A percentile compares a stretch with the other conserved stretches of the same genome.
Conservation (phyloP, 2,329 filamentous ascomycete species). For the Chalara sp. region DNA sequence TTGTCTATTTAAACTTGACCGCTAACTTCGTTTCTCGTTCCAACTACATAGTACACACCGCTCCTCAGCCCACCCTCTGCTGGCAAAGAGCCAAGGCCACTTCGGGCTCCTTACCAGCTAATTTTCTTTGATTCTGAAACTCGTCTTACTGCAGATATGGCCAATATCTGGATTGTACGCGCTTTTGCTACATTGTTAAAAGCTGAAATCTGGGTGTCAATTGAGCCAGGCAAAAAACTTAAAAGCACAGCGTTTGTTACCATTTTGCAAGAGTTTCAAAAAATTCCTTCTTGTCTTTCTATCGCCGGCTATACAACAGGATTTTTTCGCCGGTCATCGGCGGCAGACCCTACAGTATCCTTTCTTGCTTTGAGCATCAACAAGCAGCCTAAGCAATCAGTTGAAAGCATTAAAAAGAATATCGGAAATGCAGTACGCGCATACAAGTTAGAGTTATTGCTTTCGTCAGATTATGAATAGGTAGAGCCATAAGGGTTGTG, state of each 20-base stretch:
- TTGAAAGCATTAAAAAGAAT: neutral
- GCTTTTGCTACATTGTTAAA: neutral
- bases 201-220: neutral
- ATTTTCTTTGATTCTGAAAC: neutral
- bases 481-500: no score
- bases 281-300: neutral
- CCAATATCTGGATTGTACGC: conserved; percentile 1
- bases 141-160: neutral
- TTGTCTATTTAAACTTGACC: neutral
- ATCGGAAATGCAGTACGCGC: neutral
- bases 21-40: neutral
- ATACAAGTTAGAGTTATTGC: neutral
- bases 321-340: neutral
- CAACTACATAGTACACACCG: neutral
- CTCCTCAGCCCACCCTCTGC: neutral
- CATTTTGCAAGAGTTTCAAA: neutral
- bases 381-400: neutral
- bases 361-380: neutral
- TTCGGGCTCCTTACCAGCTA: neutral
- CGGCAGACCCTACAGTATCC: neutral
- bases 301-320: neutral
- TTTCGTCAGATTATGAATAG: neutral
- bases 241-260: neutral
- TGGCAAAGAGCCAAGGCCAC: neutral
- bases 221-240: neutral